phyloP scores from a whole-genome alignment of 2,329 filamentous ascomycete genomes.

The Chrysosporium queenslandicum region DNA sequence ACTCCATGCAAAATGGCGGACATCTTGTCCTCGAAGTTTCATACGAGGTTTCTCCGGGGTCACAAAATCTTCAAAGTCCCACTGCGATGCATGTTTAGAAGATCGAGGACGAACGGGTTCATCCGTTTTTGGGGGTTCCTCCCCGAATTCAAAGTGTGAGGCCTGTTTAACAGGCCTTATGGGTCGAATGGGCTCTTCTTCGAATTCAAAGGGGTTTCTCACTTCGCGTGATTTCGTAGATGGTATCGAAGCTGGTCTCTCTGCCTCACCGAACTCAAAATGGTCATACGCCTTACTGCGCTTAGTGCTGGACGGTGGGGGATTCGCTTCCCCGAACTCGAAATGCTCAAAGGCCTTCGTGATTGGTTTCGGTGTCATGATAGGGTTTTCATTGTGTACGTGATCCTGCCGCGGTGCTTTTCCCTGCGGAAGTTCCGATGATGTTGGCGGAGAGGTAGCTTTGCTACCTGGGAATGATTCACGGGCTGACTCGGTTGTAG shows the following conservation, averaged over 20 bases:
- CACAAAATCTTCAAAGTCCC: slow-evolving; percentile 79
- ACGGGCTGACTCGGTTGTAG: neutral
- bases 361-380: slow-evolving; percentile 51
- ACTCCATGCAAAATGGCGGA: slow-evolving; percentile 66
- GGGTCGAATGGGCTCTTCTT: slow-evolving; percentile 4
- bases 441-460: too few species aligned
- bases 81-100: slow-evolving; percentile 53
- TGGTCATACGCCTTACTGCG: neutral
- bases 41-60: slow-evolving; percentile 67
- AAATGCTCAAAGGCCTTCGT: slow-evolving; percentile 79
- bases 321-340: slow-evolving; percentile 52
- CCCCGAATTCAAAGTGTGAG: slow-evolving; percentile 31
- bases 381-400: slow-evolving; percentile 41
- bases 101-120: slow-evolving; percentile 12
- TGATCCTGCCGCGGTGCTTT: neutral
- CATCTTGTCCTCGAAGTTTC: slow-evolving; percentile 57
- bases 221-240: neutral
- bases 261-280: slow-evolving; percentile 2
- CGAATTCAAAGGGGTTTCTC: slow-evolving; percentile 15
- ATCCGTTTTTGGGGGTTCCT: neutral
- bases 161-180: slow-evolving; percentile 51
- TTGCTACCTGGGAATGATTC: neutral
- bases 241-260: neutral
- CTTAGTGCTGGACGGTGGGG: slow-evolving; percentile 18
- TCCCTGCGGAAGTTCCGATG: neutral